A percentile compares a stretch with the other conserved stretches of the same genome.
Conservation (phyloP, 257 asterid species). For the Marsdenia floribunda region DNA sequence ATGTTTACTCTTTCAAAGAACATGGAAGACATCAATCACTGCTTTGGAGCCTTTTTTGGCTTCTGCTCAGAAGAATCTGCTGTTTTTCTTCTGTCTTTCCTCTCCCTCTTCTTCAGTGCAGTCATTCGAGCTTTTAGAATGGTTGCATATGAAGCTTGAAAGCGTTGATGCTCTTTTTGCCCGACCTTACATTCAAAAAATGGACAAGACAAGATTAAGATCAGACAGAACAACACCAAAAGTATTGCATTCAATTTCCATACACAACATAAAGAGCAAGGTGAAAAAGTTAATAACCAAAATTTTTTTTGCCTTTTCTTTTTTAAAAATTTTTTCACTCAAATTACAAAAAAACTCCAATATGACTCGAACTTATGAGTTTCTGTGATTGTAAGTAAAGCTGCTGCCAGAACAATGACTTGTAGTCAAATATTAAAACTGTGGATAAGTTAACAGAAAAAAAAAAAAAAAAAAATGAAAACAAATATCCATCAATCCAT, state of each 20-base stretch:
- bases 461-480: neutral
- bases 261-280: neutral
- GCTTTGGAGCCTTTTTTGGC: slow-evolving; percentile 34
- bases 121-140: slow-evolving; percentile 82
- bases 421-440: neutral
- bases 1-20: slow-evolving; percentile 12
- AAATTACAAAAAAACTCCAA: too few relatives aligned
- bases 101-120: slow-evolving; percentile 91
- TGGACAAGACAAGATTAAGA: neutral
- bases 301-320: too few relatives aligned
- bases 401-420: too few relatives aligned
- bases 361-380: too few relatives aligned
- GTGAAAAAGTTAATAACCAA: neutral
- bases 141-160: slow-evolving; percentile 87
- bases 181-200: slow-evolving; percentile 55
- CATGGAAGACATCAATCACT: slow-evolving; percentile 25
- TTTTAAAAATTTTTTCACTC: too few relatives aligned
- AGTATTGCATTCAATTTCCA: neutral
- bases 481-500: too few relatives aligned
- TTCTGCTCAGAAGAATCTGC: slow-evolving; percentile 64
- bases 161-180: slow-evolving; percentile 75
- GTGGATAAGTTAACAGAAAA: neutral
- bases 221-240: neutral
- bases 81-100: slow-evolving; percentile 77
- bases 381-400: too few relatives aligned